Conservation (phyloP, 1,139 yeast species). For the Nadsonia starkeyi-henricii region DNA sequence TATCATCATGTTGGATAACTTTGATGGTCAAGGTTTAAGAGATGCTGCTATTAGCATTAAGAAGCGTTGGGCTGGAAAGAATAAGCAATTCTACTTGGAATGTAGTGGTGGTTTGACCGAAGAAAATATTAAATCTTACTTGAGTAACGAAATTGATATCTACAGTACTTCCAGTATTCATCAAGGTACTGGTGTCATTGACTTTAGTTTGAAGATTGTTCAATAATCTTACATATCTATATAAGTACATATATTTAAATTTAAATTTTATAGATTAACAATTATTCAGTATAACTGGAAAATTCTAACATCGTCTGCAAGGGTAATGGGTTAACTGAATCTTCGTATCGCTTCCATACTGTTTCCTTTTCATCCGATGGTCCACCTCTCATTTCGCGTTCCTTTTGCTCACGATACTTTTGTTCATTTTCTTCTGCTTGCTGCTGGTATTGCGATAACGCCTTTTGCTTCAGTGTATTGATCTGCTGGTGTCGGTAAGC, state of each 20-base stretch:
- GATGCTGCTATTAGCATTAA: slow-evolving; percentile 53
- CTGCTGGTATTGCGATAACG: slow-evolving; percentile 17
- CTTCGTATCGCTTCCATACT: neutral
- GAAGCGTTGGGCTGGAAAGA: slow-evolving; percentile 36
- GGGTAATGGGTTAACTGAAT: neutral
- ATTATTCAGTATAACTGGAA: neutral
- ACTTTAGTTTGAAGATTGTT: slow-evolving; percentile 70
- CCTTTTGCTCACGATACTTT: neutral
- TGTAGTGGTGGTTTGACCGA: slow-evolving; percentile 85
- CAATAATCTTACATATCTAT: neutral
- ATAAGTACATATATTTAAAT: neutral
- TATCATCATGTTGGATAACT: slow-evolving; percentile 89
- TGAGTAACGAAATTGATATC: slow-evolving; percentile 73
- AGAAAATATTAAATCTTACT: slow-evolving; percentile 47
- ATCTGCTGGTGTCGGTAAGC: slow-evolving; percentile 50
- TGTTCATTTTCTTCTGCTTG: slow-evolving; percentile 8
- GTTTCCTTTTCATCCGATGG: neutral
- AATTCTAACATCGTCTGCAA: neutral
- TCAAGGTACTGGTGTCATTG: slow-evolving; percentile 73
- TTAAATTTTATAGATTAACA: neutral
- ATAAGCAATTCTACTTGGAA: slow-evolving; percentile 53
- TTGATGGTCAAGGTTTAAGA: slow-evolving; percentile 51
- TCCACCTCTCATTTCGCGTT: neutral
- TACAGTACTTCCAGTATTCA: slow-evolving; percentile 90
- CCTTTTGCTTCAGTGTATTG: slow-evolving; percentile 32